Evolutionary conservation across 1,139 yeast species (phyloP).

Genomic region (Debaryomyces subglobosus): DNA sequence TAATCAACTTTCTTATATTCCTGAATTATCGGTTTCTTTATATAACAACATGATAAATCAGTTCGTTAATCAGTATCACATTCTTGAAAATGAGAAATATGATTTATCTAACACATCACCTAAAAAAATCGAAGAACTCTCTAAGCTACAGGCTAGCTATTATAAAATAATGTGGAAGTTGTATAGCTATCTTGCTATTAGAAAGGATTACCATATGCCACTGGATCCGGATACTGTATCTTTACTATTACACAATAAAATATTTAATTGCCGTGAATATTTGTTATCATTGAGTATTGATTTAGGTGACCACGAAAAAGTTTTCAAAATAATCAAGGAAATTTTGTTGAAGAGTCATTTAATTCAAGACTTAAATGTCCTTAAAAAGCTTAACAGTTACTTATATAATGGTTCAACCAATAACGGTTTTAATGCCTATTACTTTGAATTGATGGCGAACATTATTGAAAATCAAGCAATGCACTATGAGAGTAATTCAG

Average conservation of each 20-base stretch:
- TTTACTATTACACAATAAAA: constrained; percentile 15
- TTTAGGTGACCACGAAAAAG: constrained; percentile 38
- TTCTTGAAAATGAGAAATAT: constrained; percentile 16
- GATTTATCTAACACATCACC: not conserved
- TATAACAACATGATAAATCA: constrained; percentile 37
- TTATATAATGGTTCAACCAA: constrained; percentile 34
- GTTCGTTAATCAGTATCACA: constrained; percentile 25
- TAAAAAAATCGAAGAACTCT: constrained; percentile 15
- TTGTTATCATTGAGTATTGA: constrained; percentile 37
- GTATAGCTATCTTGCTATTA: constrained; percentile 38
- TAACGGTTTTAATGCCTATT: constrained; percentile 30
- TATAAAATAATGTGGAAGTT: constrained; percentile 34
- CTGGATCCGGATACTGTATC: constrained; percentile 10
- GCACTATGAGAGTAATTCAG: constrained; percentile 25
- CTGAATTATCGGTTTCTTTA: constrained; percentile 37
- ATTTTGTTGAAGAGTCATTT: constrained; percentile 37
- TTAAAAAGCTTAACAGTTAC: constrained; percentile 37
- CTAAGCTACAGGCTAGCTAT: constrained; percentile 14
- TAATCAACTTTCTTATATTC: constrained; percentile 36
- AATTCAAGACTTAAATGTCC: constrained; percentile 31
- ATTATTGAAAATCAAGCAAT: constrained; percentile 39
- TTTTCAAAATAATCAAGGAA: constrained; percentile 44
- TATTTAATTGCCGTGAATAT: constrained; percentile 30
- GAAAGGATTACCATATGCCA: constrained; percentile 38
- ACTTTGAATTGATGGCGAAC: constrained; percentile 37